These are phyloP conservation scores for Themeda triandra DNA, from an alignment of 176 grass and related monocot species.

Conservation along the genomic window DNA sequence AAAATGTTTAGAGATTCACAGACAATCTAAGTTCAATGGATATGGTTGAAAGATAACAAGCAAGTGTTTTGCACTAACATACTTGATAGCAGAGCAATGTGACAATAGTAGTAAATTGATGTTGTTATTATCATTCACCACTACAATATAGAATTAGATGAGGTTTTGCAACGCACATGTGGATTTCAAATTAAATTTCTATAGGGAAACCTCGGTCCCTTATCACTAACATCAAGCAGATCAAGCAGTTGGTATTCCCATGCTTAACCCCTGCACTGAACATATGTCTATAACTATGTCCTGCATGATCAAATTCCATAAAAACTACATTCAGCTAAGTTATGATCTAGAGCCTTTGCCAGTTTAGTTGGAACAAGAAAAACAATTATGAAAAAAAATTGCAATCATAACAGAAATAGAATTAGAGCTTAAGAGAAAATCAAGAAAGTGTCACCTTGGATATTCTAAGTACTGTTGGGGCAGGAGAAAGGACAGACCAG, in stretches of 20 bases:
- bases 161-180: not conserved
- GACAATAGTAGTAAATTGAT: not conserved
- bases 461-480: conserved; percentile 80
- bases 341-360: not conserved
- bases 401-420: not conserved
- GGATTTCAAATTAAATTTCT: not conserved
- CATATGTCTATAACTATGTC: not conserved
- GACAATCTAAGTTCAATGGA: not conserved
- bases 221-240: not conserved
- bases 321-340: not conserved
- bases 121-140: not conserved
- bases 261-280: not conserved
- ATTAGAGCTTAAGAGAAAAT: not conserved
- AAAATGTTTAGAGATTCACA: not conserved
- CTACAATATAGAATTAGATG: not conserved
- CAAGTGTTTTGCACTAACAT: not conserved
- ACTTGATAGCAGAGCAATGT: not conserved
- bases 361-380: not conserved
- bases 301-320: not conserved
- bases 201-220: not conserved
- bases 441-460: conserved; percentile 63
- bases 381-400: not conserved
- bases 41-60: not conserved
- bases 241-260: not conserved
- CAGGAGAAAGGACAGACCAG: conserved; percentile 87